Evolutionary conservation across 1,139 yeast species (phyloP), one percentile per base, ranked within the genome.

Genomic region (Insectozyma bohioensis): DNA sequence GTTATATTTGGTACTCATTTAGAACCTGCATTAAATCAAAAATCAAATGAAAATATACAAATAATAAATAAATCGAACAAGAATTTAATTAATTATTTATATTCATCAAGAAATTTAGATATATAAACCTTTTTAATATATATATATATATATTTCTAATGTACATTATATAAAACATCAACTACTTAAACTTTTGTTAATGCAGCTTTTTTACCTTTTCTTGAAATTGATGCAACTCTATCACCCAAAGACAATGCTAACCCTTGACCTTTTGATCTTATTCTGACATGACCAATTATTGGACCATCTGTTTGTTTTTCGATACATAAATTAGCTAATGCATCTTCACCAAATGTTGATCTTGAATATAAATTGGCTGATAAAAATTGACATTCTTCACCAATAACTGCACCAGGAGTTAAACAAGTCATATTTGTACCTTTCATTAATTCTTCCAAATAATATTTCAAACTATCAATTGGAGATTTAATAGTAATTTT

Each of bases 261-360:
- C 3, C 98, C 98, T 69, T 94, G 98, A 18, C 97, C 96, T 76
- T 92, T 92, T 20, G 97, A 85, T 64, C 99, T 80, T 52, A 94
- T 90, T 64, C 98, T 81, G 29, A 92, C 95, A 54, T 90, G 96
- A 8, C 99, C 99, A 41, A 85, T 77, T 40, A 94, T 84, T 37
- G 84, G 82, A 12, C 92, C 92, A 40, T 75, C 72, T 7, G 72
- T 65, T 46, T 81, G 80, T 61, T 80, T 81, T 58, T 94, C 98
- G 54, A 92, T 85, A 64, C 97, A 87, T 58, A 94, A 67, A 54
- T 94, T 94, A 39, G 97, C 98, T 56, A 94, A 74, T 0, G 97
- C 97, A 56, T 92, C 97, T 61, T 94, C 99, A 31, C 98, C 98
- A 61, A 94, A 94, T 9, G 95, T 81, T 12, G 96, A 85, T 52